Evolutionary conservation across 2,329 filamentous ascomycete genomes (phyloP).

Genomic region (Plenodomus biglobosus): DNA sequence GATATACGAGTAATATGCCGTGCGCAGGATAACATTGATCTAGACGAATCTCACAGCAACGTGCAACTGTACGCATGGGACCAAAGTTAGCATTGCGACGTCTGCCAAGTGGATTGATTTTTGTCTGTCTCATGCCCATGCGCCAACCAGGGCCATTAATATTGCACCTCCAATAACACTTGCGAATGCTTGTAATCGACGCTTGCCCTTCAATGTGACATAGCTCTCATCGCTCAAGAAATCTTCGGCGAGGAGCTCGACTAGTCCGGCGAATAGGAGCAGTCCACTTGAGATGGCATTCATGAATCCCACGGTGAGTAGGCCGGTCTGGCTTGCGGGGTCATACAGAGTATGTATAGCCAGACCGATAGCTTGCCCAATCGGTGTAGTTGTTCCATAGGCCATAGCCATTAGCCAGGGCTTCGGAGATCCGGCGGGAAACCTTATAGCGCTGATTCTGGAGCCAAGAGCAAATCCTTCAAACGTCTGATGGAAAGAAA

Average conservation of each 20-base stretch:
- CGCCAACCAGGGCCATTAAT: conserved; percentile 68
- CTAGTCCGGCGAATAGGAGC: conserved; percentile 53
- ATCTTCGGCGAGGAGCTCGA: conserved; percentile 54
- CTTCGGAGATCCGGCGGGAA: conserved; percentile 69
- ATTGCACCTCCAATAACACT: conserved; percentile 62
- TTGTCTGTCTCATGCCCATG: conserved; percentile 56
- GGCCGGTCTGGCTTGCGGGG: conserved; percentile 50
- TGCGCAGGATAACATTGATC: too few relatives aligned
- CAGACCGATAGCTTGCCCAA: conserved; percentile 54
- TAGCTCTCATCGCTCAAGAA: conserved; percentile 66
- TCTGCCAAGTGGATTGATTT: not conserved
- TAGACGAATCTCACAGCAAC: too few relatives aligned
- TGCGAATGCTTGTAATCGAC: conserved; percentile 62
- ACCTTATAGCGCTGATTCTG: conserved; percentile 68
- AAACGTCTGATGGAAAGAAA: conserved; percentile 72
- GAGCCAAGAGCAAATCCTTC: conserved; percentile 70
- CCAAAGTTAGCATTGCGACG: not conserved
- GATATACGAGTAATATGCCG: too few relatives aligned
- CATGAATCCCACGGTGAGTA: conserved; percentile 55
- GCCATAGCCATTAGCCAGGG: conserved; percentile 71
- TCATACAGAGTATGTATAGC: conserved; percentile 55
- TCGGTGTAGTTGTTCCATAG: conserved; percentile 60
- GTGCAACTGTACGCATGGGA: not conserved
- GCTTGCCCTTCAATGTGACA: conserved; percentile 57
- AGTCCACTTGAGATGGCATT: conserved; percentile 54